Evolutionary conservation across 495 filamentous ascomycete species (phyloP), one percentile per base, ranked within the genome.

Genomic region (Daldinia concentrica): DNA sequence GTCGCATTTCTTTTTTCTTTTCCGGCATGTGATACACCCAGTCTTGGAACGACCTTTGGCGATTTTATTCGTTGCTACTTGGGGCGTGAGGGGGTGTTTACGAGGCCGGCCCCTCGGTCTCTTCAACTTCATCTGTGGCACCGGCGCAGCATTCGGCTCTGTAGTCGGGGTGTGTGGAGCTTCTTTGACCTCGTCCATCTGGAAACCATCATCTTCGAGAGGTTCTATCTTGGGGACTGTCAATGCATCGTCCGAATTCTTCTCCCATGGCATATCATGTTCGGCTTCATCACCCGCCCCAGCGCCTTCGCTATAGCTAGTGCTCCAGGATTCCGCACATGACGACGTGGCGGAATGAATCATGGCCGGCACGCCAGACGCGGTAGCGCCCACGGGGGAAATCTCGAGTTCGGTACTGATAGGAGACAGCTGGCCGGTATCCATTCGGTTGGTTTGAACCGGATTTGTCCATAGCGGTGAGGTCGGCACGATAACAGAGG

Each of bases 1-100:
- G 77, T 97, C 94, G 81, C 94, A 98, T 82, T 98, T 98, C 90
- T 97, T 98, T 84, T 97, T 97, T 32, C 94, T 85, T 74, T 91
- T 90, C 62, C 94, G 87, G 83, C 94, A 98, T 55, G 94, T 97
- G 63, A 95, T 90, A 80, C 94, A 97, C 0, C 94, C 94, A 3
- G 94, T 97, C 83, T 97, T 97, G 65, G 93, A 96, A 19, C 94
- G 86, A n/a, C 91, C 92, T 74, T 96, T 95, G 54, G 92, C 89
- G 61, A 91, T 78, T 71, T 95, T 95, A 78, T 84, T 87, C 30
- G 78, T 76, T 12, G 73, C 65, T 39, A 79, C 67, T 54, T 78
- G 79, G 32, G 85, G 80, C 6, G 85, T 84, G 37, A 91, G 82
- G 15, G 93, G 93, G 75, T 96, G 88, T 81, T 97, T 97, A 80